Evolutionary conservation across 768 basidiomycete genomes (phyloP).

Genomic region (Leccinum broughii): DNA sequence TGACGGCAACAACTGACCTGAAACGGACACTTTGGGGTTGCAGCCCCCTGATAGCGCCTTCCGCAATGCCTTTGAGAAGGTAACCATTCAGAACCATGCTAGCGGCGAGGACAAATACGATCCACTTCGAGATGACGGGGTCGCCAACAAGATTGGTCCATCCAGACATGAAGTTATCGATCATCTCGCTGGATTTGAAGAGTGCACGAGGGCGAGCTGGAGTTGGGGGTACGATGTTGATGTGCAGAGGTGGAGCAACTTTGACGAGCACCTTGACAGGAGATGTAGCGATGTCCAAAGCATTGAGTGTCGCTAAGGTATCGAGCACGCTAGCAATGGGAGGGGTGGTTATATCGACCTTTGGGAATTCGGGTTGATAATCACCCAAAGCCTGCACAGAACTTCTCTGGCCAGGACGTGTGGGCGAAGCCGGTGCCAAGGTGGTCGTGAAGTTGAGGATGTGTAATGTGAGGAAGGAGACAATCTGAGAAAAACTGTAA

Average conservation of each 20-base stretch:
- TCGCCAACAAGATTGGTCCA: constrained; percentile 95
- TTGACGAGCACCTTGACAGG: constrained; percentile 54
- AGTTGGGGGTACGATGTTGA: constrained; percentile 45
- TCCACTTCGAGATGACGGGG: constrained; percentile 93
- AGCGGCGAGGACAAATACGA: constrained; percentile 82
- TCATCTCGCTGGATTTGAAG: constrained; percentile 47
- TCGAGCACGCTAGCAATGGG: constrained; percentile 59
- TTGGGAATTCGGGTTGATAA: constrained; percentile 37
- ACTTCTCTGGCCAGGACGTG: constrained; percentile 39
- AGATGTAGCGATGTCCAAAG: constrained; percentile 13
- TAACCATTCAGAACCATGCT: constrained; percentile 92
- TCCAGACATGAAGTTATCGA: constrained; percentile 85
- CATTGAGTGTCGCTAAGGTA: constrained; percentile 45
- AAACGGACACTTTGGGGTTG: constrained; percentile 35
- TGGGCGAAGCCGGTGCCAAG: constrained; percentile 64
- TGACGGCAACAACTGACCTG: constrained; percentile 23
- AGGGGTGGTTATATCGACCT: constrained; percentile 70
- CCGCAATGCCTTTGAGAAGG: constrained; percentile 82
- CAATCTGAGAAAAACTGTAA: constrained; percentile 51
- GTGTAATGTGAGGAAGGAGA: constrained; percentile 88
- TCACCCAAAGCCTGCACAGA: constrained; percentile 18
- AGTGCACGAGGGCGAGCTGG: constrained; percentile 32
- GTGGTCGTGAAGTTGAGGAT: constrained; percentile 93
- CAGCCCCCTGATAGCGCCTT: constrained; percentile 42
- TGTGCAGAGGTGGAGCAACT: constrained; percentile 58